phyloP scores from a whole-genome alignment of 441 rosid genomes.

The Dalechampia spathulata region DNA sequence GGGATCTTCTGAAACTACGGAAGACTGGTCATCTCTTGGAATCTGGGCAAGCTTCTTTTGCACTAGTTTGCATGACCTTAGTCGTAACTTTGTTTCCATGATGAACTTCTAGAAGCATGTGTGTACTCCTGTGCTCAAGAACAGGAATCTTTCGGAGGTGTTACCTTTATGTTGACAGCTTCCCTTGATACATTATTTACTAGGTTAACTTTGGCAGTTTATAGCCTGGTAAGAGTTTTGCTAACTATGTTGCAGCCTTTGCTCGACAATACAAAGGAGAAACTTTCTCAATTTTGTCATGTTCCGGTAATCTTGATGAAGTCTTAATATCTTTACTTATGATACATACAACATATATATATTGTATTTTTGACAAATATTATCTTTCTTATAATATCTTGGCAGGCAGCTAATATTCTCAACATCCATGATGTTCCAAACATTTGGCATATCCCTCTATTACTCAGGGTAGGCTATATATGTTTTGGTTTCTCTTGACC shows the following conservation, averaged over 20 bases:
- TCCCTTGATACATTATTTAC: not conserved
- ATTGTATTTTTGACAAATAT: not conserved
- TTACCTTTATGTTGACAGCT: not conserved
- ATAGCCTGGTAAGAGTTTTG: not conserved
- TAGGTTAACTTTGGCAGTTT: not conserved
- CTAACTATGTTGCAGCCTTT: constrained; percentile 55
- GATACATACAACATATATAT: not conserved
- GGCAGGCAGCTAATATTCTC: constrained; percentile 65
- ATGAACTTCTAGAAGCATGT: not conserved
- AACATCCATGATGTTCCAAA: constrained; percentile 88
- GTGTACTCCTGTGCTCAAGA: not conserved
- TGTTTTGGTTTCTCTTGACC: constrained; percentile 7
- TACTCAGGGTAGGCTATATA: constrained; percentile 45
- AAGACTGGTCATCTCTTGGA: not conserved
- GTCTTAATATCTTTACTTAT: not conserved
- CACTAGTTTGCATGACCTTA: not conserved
- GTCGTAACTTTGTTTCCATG: not conserved
- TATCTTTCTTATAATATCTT: constrained; percentile 14
- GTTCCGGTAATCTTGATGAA: constrained; percentile 45
- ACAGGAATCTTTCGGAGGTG: not conserved
- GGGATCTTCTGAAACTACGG: constrained; percentile 4
- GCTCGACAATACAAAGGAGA: constrained; percentile 59
- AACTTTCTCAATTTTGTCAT: constrained; percentile 88
- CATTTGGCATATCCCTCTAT: constrained; percentile 77
- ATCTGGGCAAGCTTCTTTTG: not conserved